Evolutionary conservation across 2,329 filamentous ascomycete genomes (phyloP), one percentile per base, ranked within the genome.

Genomic region (Periglandula ipomoeae): DNA sequence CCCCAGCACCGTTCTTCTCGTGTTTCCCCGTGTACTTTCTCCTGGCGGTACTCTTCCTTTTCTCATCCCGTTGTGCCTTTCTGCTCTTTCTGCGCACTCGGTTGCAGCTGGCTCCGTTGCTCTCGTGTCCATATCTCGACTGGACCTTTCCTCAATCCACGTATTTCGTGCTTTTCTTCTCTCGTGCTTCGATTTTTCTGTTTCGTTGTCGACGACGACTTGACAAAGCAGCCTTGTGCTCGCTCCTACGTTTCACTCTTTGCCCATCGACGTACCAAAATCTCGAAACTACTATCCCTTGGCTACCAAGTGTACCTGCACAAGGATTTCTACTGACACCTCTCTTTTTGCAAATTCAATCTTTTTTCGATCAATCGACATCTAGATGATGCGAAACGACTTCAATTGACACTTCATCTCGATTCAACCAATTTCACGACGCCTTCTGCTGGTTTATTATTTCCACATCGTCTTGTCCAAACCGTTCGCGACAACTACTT

Each of bases 361-460:
- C 19, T 9, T 17, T 32, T 23, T n/a, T 26, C 17, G 34, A 46
- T 30, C 27, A 13, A 27, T 30, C 7, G 48, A 26, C 47, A 38
- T 37, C 27, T 46, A 41, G 47, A 46, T 22, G 37, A 49, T 40
- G 47, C 42, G 27, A 46, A 7, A 43, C 43, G 43, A 38, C 38
- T 41, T 47, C n/a, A 26, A 9, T n/a, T 47, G 30, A 47, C 20
- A 3, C 17, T n/a, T 42, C 11, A 35, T 24, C 45, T 13, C 23
- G 13, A 32, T 26, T n/a, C 6, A 34, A 15, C 3, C 23, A 17
- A 23, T 39, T 22, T 35, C 20, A 38, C 24, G 34, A 23, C 35
- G n/a, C 19, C 7, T 32, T 34, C 24, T n/a, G n/a, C 13, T 42
- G 24, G 8, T 4, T 32, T 32, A 17, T 30, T 40, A 17, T 15